Evolutionary conservation across 2,329 filamentous ascomycete genomes (phyloP), one percentile per base, ranked within the genome.

Genomic region (Fusarium kyushuense): DNA sequence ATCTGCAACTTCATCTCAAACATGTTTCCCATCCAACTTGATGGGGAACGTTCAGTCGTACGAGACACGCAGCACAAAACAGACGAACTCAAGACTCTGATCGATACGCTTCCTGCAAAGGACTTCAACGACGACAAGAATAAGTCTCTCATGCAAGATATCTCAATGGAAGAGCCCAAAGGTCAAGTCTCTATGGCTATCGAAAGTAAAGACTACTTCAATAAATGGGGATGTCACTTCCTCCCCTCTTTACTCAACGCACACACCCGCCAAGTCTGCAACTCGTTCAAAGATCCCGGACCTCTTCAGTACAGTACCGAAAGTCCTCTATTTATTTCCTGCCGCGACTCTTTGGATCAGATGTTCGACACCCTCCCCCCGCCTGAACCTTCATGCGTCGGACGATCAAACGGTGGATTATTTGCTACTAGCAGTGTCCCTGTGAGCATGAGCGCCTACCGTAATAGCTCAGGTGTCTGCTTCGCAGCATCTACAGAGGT

Each of bases 251-350:
- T 89, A 3, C 83, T 84, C 27, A 82, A 84, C 62, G 87, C 87
- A 0, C 86, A 90, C 67, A 78, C 80, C 2, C 80, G 82, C 25
- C 88, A 90, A 74, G 76, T 84, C 12, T 88, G 87, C 78, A 89
- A 88, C 72, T 85, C 84, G 0, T 89, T 89, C 82, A 88, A 89
- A 71, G 88, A 90, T 61, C 78, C 83, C 0, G 87, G 87, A 0
- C 85, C 87, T 6, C 80, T 86, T 9, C 79, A 82, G 64, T 90
- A 89, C 68, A 83, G 86, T 17, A 69, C 70, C 1, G 73, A 80
- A 2, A 87, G 84, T 52, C 79, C 82, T 0, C 77, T 89, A 5
- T 90, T 90, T 71, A 73, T 76, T 16, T 66, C 74, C 8, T 88
- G 84, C 70, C 79, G 86, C 11, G 79, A 85, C 47, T 69, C 75